Evolutionary conservation across 1,139 yeast species (phyloP), one percentile per base, ranked within the genome.

Genomic region (Lodderomyces jiufengensis): DNA sequence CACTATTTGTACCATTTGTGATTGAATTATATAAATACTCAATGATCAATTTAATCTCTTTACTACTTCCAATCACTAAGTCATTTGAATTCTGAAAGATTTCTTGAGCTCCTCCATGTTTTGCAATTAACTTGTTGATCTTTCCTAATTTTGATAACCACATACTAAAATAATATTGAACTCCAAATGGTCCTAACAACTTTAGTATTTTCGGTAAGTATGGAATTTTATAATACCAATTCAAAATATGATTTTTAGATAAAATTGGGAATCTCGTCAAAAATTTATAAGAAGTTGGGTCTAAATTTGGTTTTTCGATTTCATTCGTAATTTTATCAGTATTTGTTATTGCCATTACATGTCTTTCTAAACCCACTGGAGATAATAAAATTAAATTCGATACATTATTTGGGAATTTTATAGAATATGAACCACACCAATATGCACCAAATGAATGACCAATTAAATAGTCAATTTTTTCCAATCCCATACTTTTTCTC

Each of bases 351-450:
- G 88, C 80, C 51, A 71, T 79, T 1, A 82, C 76, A 38, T 78
- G 78, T 36, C 86, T 66, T 47, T 86, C 95, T 16, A 92, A 84
- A 0, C 97, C 97, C 0, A 90, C 95, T 0, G 98, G 98, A 2
- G 95, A 84, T 2, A 86, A 79, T 26, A 92, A 66, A 24, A 87
- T 71, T 42, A 92, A 64, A 44, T 78, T 76, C 18, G 75, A 64
- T n/a, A 92, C 71, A 3, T 71, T 66, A 1, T 73, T 65, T 0
- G 95, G 94, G 38, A 59, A 44, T 34, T 45, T 57, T 11, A 63
- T 47, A 0, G 72, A 55, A 45, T 65, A 70, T 1, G 71, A 63
- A 3, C 64, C 71, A 21, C 66, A 57, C 75, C 75, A 70, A 44
- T 69, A 66, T 0, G 70, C 75, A 3, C 75, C 76, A 43, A 54